These are phyloP conservation scores for Paraurostyla sp. DNA, from an alignment of 73 alveolate species.

Conservation along the genomic window DNA sequence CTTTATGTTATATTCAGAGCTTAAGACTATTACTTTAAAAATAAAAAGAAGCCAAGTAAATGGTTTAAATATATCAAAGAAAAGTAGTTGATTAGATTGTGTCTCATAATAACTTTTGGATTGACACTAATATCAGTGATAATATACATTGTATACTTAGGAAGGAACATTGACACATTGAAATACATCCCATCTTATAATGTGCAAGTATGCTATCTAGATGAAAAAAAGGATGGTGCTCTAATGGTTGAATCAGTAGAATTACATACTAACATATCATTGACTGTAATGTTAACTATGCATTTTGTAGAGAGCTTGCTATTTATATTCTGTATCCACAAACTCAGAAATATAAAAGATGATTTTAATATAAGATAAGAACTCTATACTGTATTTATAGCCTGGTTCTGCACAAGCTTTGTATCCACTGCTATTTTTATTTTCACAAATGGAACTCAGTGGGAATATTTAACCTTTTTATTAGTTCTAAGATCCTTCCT, in stretches of 20 bases:
- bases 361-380: slow-evolving; percentile 15
- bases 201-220: slow-evolving; percentile 23
- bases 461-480: background rate
- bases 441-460: background rate
- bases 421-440: slow-evolving; percentile 1
- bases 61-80: slow-evolving; percentile 50
- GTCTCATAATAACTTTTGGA: slow-evolving; percentile 16
- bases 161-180: background rate
- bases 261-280: background rate
- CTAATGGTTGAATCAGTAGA: background rate
- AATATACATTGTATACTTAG: too few species aligned
- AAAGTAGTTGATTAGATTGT: background rate
- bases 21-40: slow-evolving; percentile 13
- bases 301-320: slow-evolving; percentile 20
- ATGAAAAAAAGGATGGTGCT: background rate
- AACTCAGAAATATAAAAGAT: slow-evolving; percentile 18
- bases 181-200: slow-evolving; percentile 25
- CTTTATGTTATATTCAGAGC: slow-evolving; percentile 41
- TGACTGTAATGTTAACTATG: background rate
- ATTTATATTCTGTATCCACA: background rate
- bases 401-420: slow-evolving; percentile 20
- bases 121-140: too few species aligned
- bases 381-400: background rate
- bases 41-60: background rate
- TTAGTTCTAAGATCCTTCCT: slow-evolving; percentile 6